These are phyloP conservation scores for Populus trichocarpa DNA, from an alignment of 441 rosid genomes.

Conservation along the genomic window DNA sequence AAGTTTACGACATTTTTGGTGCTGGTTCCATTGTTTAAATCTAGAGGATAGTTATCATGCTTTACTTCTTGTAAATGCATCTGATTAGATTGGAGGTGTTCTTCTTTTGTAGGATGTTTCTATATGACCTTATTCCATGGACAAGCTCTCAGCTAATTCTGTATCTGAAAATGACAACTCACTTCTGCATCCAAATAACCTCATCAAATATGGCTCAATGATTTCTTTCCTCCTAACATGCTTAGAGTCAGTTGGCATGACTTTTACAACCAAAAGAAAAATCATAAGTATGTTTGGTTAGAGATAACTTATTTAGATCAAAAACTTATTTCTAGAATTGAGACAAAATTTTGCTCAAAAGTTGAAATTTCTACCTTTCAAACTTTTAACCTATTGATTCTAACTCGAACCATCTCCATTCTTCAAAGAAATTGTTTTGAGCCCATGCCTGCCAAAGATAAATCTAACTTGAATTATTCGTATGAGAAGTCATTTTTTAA, in stretches of 20 bases:
- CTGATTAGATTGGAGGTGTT: neutral
- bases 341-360: too few species aligned
- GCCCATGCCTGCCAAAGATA: neutral
- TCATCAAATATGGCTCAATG: neutral
- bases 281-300: too few species aligned
- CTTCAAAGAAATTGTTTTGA: neutral
- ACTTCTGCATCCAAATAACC: neutral
- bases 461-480: too few species aligned
- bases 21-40: neutral
- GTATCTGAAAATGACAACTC: neutral
- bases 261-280: neutral
- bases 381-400: too few species aligned
- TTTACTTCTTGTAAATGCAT: neutral
- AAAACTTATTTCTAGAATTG: too few species aligned
- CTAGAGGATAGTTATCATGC: neutral
- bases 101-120: neutral
- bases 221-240: neutral
- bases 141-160: neutral
- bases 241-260: neutral
- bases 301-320: too few species aligned
- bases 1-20: neutral
- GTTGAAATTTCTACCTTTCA: too few species aligned
- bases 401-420: neutral
- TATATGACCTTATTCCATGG: slow-evolving; percentile 1
- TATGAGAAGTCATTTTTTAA: neutral